A percentile compares a stretch with the other conserved stretches of the same genome.
Conservation (phyloP, 2,329 filamentous ascomycete genomes). For the Calycina herbarum region DNA sequence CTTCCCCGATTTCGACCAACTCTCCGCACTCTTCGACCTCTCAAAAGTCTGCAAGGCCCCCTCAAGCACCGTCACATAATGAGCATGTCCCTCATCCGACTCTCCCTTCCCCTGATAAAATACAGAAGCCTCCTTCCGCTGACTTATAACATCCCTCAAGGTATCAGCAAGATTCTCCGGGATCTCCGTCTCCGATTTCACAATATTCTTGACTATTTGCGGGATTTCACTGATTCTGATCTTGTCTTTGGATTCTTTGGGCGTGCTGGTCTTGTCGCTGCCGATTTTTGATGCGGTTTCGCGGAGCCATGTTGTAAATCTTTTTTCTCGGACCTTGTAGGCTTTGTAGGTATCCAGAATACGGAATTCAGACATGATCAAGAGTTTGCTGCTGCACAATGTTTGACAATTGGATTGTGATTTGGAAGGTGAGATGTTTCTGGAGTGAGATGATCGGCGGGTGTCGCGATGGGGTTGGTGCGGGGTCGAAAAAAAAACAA, state of each 20-base stretch:
- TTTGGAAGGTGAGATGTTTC: too few relatives aligned
- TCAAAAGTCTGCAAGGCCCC: constrained; percentile 7
- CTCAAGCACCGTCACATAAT: constrained; percentile 17
- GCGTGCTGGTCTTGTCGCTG: too few relatives aligned
- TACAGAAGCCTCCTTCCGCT: constrained; percentile 10
- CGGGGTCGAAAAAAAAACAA: neutral
- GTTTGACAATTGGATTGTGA: too few relatives aligned
- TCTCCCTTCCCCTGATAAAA: constrained; percentile 6
- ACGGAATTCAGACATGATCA: neutral
- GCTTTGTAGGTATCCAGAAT: constrained; percentile 22
- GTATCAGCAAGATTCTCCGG: constrained; percentile 13
- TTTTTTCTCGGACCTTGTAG: constrained; percentile 22
- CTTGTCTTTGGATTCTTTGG: neutral
- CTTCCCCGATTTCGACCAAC: neutral
- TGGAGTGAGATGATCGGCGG: neutral
- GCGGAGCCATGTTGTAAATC: constrained; percentile 20
- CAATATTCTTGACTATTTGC: neutral
- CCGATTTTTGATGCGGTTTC: constrained; percentile 16
- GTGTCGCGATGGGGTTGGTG: neutral
- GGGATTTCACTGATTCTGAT: neutral
- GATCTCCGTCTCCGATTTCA: neutral
- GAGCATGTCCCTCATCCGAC: constrained; percentile 14
- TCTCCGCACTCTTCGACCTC: neutral
- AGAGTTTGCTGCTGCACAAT: neutral
- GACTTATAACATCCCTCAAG: constrained; percentile 15